phyloP scores from a whole-genome alignment of 805 yeast species.

The Kuraishia floccosa region DNA sequence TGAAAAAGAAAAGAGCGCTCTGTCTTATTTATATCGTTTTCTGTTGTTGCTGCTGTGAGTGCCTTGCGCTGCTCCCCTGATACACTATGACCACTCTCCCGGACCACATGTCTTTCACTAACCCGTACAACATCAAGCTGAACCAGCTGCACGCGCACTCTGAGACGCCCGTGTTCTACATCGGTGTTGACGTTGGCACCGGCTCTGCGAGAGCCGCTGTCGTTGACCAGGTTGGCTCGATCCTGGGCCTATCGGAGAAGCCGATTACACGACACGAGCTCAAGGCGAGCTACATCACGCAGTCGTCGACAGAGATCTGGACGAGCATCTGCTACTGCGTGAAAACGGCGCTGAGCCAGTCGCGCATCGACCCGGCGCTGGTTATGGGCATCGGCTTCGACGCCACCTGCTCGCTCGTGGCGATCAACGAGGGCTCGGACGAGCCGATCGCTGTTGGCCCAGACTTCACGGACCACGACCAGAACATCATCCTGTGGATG shows the following conservation, averaged over 20 bases:
- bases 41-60: no score
- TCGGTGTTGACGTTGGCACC: slow-evolving; percentile 62
- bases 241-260: slow-evolving; percentile 67
- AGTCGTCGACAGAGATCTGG: slow-evolving; percentile 90
- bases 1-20: no score
- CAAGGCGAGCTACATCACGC: slow-evolving; percentile 68
- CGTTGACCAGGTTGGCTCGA: slow-evolving; percentile 74
- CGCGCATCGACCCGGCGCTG: slow-evolving; percentile 54
- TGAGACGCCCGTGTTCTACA: slow-evolving; percentile 18
- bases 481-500: slow-evolving; percentile 94
- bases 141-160: slow-evolving; percentile 11
- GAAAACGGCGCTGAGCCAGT: slow-evolving; percentile 58
- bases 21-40: no score
- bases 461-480: slow-evolving; percentile 57
- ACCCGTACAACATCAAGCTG: slow-evolving; percentile 22
- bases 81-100: no score
- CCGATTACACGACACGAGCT: slow-evolving; percentile 70
- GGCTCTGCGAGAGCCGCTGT: slow-evolving; percentile 95
- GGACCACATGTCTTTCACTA: slow-evolving; percentile 16
- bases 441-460: slow-evolving; percentile 88
- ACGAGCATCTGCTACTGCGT: slow-evolving; percentile 76
- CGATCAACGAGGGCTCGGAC: slow-evolving; percentile 50
- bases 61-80: no score
- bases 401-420: slow-evolving; percentile 94
- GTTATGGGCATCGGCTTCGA: slow-evolving; percentile 91